These are phyloP conservation scores for Hypoxylon sp. DNA, from an alignment of 2,329 filamentous ascomycete species.

Conservation along the genomic window DNA sequence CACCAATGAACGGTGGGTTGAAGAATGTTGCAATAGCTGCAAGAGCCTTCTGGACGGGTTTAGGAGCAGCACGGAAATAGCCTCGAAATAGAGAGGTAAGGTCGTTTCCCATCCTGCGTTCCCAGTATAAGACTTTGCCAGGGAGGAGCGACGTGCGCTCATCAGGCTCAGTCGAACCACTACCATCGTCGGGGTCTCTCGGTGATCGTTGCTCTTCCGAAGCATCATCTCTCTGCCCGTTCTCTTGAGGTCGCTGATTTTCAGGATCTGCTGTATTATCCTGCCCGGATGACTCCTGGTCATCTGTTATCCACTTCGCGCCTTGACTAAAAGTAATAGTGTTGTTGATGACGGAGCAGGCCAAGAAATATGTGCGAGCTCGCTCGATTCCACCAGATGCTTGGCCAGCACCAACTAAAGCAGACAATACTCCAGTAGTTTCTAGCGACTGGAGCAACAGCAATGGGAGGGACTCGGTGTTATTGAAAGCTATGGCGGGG, in stretches of 20 bases:
- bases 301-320: slow-evolving; percentile 56
- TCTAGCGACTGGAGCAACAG: slow-evolving; percentile 60
- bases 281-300: slow-evolving; percentile 42
- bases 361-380: slow-evolving; percentile 71
- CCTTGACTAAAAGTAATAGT: slow-evolving; percentile 69
- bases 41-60: slow-evolving; percentile 57
- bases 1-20: slow-evolving; percentile 69
- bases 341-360: slow-evolving; percentile 70
- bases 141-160: slow-evolving; percentile 46
- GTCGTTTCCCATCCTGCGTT: slow-evolving; percentile 29
- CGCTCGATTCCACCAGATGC: slow-evolving; percentile 64
- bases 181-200: slow-evolving; percentile 15
- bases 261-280: slow-evolving; percentile 43
- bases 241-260: slow-evolving; percentile 15
- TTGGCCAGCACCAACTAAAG: slow-evolving; percentile 57
- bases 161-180: slow-evolving; percentile 23
- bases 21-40: slow-evolving; percentile 59
- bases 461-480: slow-evolving; percentile 53
- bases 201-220: neutral
- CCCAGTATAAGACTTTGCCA: slow-evolving; percentile 50
- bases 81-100: slow-evolving; percentile 46
- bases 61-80: slow-evolving; percentile 49
- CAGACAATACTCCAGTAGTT: slow-evolving; percentile 65
- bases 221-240: slow-evolving; percentile 15
- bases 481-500: slow-evolving; percentile 54